phyloP scores from a whole-genome alignment of 192 early-diverging fungal species.

The Coemansia sp. region DNA sequence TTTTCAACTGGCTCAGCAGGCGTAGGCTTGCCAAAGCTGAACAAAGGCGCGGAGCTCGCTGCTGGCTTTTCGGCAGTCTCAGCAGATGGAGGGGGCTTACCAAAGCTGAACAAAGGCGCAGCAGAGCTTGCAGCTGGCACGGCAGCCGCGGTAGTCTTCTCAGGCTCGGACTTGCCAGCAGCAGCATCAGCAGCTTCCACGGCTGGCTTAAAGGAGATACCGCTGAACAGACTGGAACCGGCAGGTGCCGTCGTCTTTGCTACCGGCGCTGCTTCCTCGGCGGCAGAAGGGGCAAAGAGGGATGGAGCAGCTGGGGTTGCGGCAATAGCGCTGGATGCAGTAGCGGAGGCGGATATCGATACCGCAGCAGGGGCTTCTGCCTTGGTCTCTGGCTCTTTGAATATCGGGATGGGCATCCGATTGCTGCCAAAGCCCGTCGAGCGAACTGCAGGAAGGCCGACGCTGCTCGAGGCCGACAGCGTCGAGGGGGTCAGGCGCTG shows the following conservation, averaged over 20 bases:
- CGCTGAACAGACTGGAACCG: constrained; percentile 5
- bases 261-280: neutral
- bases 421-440: constrained; percentile 49
- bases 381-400: constrained; percentile 22
- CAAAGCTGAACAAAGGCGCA: constrained; percentile 21
- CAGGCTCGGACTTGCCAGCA: neutral
- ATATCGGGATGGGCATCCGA: constrained; percentile 38
- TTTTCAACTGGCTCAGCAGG: neutral
- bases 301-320: neutral
- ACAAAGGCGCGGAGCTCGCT: constrained; percentile 6
- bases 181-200: neutral
- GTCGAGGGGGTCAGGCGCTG: constrained; percentile 23
- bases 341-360: neutral
- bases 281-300: neutral
- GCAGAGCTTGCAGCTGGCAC: neutral
- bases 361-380: neutral
- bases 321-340: neutral
- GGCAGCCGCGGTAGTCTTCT: neutral
- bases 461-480: constrained; percentile 3
- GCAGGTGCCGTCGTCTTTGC: neutral
- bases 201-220: constrained; percentile 4
- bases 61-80: constrained; percentile 6
- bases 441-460: constrained; percentile 12
- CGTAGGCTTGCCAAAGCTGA: constrained; percentile 17
- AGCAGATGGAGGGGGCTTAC: neutral